phyloP scores from a whole-genome alignment of 1,139 yeast species.

The Blastobotrys apis region DNA sequence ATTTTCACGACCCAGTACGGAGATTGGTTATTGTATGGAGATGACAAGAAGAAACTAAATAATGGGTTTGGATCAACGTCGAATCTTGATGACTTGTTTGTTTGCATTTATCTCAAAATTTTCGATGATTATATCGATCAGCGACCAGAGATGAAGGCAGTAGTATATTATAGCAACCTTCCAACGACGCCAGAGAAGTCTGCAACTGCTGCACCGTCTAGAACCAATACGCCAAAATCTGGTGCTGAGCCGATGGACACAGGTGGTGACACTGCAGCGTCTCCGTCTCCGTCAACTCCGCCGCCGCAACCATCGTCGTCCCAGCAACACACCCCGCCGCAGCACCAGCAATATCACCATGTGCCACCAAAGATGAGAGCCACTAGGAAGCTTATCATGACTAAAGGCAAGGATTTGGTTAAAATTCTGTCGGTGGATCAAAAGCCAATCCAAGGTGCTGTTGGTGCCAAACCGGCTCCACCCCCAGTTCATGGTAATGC shows the following conservation, averaged over 20 bases:
- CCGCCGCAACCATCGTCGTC: background rate
- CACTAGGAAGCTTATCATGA: conserved; percentile 8
- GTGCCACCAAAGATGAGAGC: conserved; percentile 5
- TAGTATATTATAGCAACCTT: background rate
- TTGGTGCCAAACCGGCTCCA: background rate
- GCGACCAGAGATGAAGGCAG: conserved; percentile 1
- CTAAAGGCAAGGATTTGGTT: conserved; percentile 8
- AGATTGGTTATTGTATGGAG: conserved; percentile 39
- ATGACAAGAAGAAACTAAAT: conserved; percentile 57
- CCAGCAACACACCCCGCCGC: background rate
- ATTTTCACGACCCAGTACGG: background rate
- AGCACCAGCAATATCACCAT: background rate
- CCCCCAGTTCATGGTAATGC: background rate
- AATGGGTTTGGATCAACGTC: conserved; percentile 84
- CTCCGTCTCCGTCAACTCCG: background rate
- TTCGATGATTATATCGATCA: conserved; percentile 27
- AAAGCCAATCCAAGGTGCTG: background rate
- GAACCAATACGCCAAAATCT: conserved; percentile 45
- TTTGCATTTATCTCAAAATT: conserved; percentile 55
- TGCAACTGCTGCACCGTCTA: background rate
- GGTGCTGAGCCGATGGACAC: conserved; percentile 66
- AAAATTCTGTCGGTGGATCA: conserved; percentile 1
- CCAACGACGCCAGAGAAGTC: background rate
- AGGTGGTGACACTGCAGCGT: background rate
- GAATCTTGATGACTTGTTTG: conserved; percentile 67